Percentiles rank a stretch among this genome's conserved stretches.
phyloP scores from a whole-genome alignment of 2,329 filamentous ascomycete genomes.

The Trichophyton schoenleinii region DNA sequence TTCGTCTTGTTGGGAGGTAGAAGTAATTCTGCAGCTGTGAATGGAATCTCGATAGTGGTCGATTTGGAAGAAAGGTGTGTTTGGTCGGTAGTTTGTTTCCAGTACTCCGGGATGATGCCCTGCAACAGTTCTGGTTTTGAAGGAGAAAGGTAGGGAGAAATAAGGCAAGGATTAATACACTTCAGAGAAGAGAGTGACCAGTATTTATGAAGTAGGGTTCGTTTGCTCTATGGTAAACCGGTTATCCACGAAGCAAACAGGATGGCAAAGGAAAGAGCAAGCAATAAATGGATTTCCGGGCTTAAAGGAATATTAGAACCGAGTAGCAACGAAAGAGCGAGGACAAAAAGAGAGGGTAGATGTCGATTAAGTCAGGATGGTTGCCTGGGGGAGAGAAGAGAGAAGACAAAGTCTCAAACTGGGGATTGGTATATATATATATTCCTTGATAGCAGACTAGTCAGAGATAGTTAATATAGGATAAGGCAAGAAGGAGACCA shows the following conservation, averaged over 20 bases:
- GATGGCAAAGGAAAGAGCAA: not conserved
- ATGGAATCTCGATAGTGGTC: not conserved
- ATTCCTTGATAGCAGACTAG: not conserved
- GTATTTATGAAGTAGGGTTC: not conserved
- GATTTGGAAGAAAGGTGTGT: not conserved
- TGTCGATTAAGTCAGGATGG: not conserved
- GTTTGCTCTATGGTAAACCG: conserved; percentile 10
- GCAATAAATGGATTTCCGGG: not conserved
- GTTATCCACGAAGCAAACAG: conserved; percentile 2
- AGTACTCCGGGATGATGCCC: not conserved
- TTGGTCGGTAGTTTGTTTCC: not conserved
- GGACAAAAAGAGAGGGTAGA: not conserved
- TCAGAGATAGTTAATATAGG: not conserved
- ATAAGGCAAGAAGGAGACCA: not conserved
- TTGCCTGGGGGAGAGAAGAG: not conserved
- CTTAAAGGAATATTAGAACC: not conserved
- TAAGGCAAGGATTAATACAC: conserved; percentile 2
- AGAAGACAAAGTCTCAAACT: not conserved
- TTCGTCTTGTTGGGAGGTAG: not conserved
- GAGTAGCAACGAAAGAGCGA: not conserved
- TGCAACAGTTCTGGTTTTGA: not conserved
- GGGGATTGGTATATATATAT: not conserved
- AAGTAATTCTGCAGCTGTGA: too few relatives aligned
- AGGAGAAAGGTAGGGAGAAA: conserved; percentile 2
- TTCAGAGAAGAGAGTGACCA: not conserved